These are phyloP conservation scores for Debaryomyces castellii DNA, from an alignment of 805 yeast species.

Conservation along the genomic window DNA sequence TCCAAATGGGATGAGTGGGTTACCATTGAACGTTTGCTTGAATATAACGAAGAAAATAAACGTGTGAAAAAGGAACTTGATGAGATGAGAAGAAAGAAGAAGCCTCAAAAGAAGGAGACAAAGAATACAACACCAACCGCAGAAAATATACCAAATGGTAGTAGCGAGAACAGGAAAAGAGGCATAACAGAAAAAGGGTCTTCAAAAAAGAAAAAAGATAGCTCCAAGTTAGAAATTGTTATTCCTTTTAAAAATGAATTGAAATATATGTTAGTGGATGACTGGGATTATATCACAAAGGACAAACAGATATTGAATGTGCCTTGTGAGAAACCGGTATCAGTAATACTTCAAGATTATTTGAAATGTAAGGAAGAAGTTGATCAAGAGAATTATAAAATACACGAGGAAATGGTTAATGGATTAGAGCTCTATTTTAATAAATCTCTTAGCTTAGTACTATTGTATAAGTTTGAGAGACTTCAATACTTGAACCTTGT, in stretches of 20 bases:
- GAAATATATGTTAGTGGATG: slow-evolving; percentile 77
- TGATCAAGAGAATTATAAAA: slow-evolving; percentile 25
- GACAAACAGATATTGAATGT: slow-evolving; percentile 67
- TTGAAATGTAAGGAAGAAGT: slow-evolving; percentile 22
- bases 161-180: slow-evolving; percentile 1
- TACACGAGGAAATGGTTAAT: slow-evolving; percentile 58
- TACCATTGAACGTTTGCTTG: slow-evolving; percentile 61
- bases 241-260: slow-evolving; percentile 63
- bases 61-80: slow-evolving; percentile 61
- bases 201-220: slow-evolving; percentile 4
- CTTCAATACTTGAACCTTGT: slow-evolving; percentile 63
- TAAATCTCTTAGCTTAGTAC: slow-evolving; percentile 62
- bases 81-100: slow-evolving; percentile 17
- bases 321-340: slow-evolving; percentile 59
- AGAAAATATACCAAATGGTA: neutral
- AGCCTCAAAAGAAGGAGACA: slow-evolving; percentile 9
- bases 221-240: slow-evolving; percentile 42
- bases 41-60: slow-evolving; percentile 66
- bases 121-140: neutral
- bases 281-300: slow-evolving; percentile 90
- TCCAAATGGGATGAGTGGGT: slow-evolving; percentile 98
- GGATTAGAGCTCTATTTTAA: slow-evolving; percentile 78
- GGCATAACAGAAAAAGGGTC: slow-evolving; percentile 2
- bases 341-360: slow-evolving; percentile 56
- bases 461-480: slow-evolving; percentile 76